Percentiles rank a stretch among this genome's conserved stretches.
Conservation (phyloP, 2,329 filamentous ascomycete species). For the Conoideocrella luteorostrata region DNA sequence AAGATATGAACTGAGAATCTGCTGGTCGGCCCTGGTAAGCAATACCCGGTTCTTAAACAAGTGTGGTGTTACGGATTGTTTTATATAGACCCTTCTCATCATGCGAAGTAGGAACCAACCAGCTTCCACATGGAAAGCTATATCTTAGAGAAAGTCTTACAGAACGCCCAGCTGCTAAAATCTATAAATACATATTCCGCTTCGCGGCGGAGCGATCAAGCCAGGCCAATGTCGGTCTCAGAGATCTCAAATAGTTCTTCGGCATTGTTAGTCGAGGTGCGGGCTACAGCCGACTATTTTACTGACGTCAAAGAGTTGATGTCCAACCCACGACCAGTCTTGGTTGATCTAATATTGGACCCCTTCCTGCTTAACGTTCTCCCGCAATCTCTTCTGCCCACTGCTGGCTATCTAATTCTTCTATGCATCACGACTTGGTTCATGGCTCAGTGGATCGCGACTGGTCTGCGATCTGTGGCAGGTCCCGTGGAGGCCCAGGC, state of each 20-base stretch:
- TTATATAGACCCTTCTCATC: neutral
- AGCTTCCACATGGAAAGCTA: slow-evolving; percentile 64
- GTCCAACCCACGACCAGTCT: slow-evolving; percentile 64
- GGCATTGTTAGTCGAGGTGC: slow-evolving; percentile 65
- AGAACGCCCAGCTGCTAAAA: slow-evolving; percentile 54
- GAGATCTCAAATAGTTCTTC: slow-evolving; percentile 28
- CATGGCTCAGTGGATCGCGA: slow-evolving; percentile 30
- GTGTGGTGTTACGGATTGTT: neutral
- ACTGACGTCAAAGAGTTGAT: slow-evolving; percentile 69
- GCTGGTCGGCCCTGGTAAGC: slow-evolving; percentile 87
- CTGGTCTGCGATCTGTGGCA: slow-evolving; percentile 22
- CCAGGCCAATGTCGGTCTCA: neutral
- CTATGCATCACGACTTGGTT: slow-evolving; percentile 48
- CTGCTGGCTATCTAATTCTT: slow-evolving; percentile 58
- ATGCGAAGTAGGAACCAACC: slow-evolving; percentile 71
- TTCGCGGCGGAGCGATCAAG: slow-evolving; percentile 31
- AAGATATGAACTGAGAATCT: slow-evolving; percentile 86
- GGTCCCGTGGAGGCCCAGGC: slow-evolving; percentile 15
- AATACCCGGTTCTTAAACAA: slow-evolving; percentile 1
- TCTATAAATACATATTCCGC: slow-evolving; percentile 59
- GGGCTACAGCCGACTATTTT: slow-evolving; percentile 79
- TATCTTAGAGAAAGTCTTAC: slow-evolving; percentile 54
- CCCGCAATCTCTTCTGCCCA: slow-evolving; percentile 70
- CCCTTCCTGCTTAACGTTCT: slow-evolving; percentile 75
- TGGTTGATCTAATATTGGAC: slow-evolving; percentile 79